Percentiles rank a stretch among this genome's conserved stretches.
Conservation (phyloP, 164 flowering plant species). For the Vitis amurensis region DNA sequence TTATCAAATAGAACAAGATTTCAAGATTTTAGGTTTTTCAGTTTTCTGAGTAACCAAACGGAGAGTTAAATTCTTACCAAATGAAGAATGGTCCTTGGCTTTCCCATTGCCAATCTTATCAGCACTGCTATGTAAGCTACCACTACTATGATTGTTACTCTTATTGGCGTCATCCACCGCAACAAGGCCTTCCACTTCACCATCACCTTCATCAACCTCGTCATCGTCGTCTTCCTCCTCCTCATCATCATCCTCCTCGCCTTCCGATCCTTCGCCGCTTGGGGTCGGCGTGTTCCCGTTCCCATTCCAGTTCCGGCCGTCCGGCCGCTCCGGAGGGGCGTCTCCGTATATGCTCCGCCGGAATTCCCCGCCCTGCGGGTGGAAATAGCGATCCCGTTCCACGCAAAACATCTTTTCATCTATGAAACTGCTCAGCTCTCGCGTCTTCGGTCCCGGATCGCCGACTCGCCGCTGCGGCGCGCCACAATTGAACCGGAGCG, state of each 20-base stretch:
- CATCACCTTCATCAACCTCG: conserved; percentile 46
- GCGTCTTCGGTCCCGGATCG: conserved; percentile 51
- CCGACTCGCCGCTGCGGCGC: conserved; percentile 26
- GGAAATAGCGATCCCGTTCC: conserved; percentile 35
- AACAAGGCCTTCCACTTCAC: conserved; percentile 35
- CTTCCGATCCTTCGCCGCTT: conserved; percentile 49
- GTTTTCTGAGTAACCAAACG: no score
- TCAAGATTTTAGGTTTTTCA: no score
- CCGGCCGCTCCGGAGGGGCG: conserved; percentile 7
- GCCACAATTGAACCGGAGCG: conserved; percentile 31
- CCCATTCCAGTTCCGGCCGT: conserved; percentile 40
- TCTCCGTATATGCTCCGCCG: conserved; percentile 20
- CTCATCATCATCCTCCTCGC: conserved; percentile 48
- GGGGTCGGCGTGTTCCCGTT: conserved; percentile 21
- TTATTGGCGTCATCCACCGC: conserved; percentile 22
- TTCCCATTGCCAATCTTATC: conserved; percentile 41
- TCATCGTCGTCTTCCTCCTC: conserved; percentile 55
- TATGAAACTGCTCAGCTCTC: conserved; percentile 45
- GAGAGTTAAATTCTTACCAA: conserved; percentile 31
- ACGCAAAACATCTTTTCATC: conserved; percentile 42
- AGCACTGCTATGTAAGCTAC: conserved; percentile 26
- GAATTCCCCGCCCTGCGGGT: conserved; percentile 26
- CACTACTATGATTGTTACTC: conserved; percentile 17
- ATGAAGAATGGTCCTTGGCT: conserved; percentile 34
- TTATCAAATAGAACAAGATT: no score